Conservation (phyloP, 2,329 filamentous ascomycete species). For the Colletotrichum neosansevieriae region DNA sequence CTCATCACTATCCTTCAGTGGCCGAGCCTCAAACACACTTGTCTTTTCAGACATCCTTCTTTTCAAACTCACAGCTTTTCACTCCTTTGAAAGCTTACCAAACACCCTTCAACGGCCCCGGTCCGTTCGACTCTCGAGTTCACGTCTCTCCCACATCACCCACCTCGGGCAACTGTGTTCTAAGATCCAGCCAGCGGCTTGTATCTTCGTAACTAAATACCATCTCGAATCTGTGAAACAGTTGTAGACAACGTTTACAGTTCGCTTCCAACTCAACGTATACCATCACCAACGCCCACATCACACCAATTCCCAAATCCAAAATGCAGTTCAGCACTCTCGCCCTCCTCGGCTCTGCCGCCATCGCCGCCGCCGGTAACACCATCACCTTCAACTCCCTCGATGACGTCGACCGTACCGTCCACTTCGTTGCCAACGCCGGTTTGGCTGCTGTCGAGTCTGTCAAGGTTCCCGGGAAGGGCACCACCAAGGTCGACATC, state of each 20-base stretch:
- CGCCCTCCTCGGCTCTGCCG: constrained; percentile 55
- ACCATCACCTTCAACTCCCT: constrained; percentile 70
- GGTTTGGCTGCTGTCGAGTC: constrained; percentile 51
- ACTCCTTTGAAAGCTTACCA: constrained; percentile 40
- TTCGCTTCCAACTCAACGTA: constrained; percentile 14
- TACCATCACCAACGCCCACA: constrained; percentile 24
- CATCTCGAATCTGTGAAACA: constrained; percentile 24
- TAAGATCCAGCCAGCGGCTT: constrained; percentile 32
- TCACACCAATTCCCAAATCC: constrained; percentile 43
- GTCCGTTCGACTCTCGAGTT: constrained; percentile 34
- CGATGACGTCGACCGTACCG: constrained; percentile 61
- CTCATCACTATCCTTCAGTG: constrained; percentile 40
- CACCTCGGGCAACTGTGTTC: constrained; percentile 27
- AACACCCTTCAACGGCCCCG: constrained; percentile 19
- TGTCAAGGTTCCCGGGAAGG: constrained; percentile 54
- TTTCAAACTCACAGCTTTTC: constrained; percentile 36
- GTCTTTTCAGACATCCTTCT: constrained; percentile 40
- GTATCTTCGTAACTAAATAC: constrained; percentile 9
- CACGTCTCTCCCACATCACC: constrained; percentile 20
- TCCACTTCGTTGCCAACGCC: constrained; percentile 63
- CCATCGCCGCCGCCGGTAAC: constrained; percentile 58
- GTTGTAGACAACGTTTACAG: constrained; percentile 37
- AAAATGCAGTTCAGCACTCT: constrained; percentile 68
- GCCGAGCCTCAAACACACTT: constrained; percentile 35
- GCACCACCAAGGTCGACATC: constrained; percentile 56